These are phyloP conservation scores for Torulaspora indica DNA, from an alignment of 805 yeast genomes.

Conservation along the genomic window DNA sequence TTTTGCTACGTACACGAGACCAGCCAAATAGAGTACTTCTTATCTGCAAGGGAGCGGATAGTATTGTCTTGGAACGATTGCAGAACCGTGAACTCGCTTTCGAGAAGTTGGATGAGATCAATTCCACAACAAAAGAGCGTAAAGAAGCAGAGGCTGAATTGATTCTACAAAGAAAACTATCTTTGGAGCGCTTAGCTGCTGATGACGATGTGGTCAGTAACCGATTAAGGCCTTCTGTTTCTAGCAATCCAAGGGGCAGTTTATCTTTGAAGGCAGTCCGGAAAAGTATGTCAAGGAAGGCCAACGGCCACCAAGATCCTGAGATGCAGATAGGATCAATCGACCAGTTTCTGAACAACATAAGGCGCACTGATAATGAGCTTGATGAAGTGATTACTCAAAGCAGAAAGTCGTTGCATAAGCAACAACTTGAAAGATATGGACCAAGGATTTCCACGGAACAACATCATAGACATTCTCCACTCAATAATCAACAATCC, in stretches of 20 bases:
- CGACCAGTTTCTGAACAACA: slow-evolving; percentile 45
- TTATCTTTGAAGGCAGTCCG: slow-evolving; percentile 32
- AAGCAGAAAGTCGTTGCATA: slow-evolving; percentile 55
- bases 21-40: slow-evolving; percentile 54
- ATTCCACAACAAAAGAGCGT: slow-evolving; percentile 53
- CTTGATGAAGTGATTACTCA: slow-evolving; percentile 48
- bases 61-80: slow-evolving; percentile 73
- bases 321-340: slow-evolving; percentile 40
- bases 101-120: slow-evolving; percentile 59
- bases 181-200: slow-evolving; percentile 36
- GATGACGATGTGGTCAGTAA: slow-evolving; percentile 28
- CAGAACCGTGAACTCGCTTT: slow-evolving; percentile 54
- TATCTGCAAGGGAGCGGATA: slow-evolving; percentile 95
- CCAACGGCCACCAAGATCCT: slow-evolving; percentile 19
- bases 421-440: slow-evolving; percentile 55
- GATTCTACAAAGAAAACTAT: slow-evolving; percentile 55
- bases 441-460: slow-evolving; percentile 23
- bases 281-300: slow-evolving; percentile 28
- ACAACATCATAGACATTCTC: neutral
- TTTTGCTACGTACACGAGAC: slow-evolving; percentile 73
- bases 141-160: slow-evolving; percentile 73
- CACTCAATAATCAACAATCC: slow-evolving; percentile 20
- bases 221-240: slow-evolving; percentile 34
- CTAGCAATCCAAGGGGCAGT: slow-evolving; percentile 27
- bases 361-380: slow-evolving; percentile 46